These are phyloP conservation scores for Candida michaelii DNA, from an alignment of 805 yeast species.

Conservation along the genomic window DNA sequence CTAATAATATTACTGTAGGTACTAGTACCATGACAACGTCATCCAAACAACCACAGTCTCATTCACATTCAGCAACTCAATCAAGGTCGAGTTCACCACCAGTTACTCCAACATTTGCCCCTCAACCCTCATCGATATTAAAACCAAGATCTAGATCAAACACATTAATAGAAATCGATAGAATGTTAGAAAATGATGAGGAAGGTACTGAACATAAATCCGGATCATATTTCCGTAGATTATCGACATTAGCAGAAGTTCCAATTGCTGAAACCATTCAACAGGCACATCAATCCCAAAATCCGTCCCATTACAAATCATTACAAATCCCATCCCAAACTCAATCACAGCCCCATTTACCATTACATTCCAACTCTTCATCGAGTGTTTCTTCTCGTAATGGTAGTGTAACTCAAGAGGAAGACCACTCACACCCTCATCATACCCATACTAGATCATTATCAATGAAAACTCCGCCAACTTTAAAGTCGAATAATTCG, in stretches of 20 bases:
- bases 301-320: background rate
- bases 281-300: background rate
- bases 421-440: background rate
- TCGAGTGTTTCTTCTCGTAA: constrained; percentile 13
- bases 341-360: background rate
- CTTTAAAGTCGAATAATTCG: constrained; percentile 2
- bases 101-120: constrained; percentile 11
- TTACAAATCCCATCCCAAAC: background rate
- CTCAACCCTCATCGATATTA: background rate
- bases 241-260: constrained; percentile 61
- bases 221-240: constrained; percentile 63
- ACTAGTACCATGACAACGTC: constrained; percentile 18
- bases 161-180: constrained; percentile 35
- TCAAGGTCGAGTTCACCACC: constrained; percentile 10
- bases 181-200: constrained; percentile 34
- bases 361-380: constrained; percentile 7
- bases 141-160: constrained; percentile 33
- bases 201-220: constrained; percentile 50
- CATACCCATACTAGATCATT: constrained; percentile 3
- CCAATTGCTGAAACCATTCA: constrained; percentile 25
- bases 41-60: constrained; percentile 2
- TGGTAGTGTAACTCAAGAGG: constrained; percentile 13
- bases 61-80: constrained; percentile 4
- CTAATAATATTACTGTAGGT: constrained; percentile 12
- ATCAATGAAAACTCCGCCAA: constrained; percentile 10